Conservation (phyloP, 2,329 filamentous ascomycete species). For the Colletotrichum costaricense region DNA sequence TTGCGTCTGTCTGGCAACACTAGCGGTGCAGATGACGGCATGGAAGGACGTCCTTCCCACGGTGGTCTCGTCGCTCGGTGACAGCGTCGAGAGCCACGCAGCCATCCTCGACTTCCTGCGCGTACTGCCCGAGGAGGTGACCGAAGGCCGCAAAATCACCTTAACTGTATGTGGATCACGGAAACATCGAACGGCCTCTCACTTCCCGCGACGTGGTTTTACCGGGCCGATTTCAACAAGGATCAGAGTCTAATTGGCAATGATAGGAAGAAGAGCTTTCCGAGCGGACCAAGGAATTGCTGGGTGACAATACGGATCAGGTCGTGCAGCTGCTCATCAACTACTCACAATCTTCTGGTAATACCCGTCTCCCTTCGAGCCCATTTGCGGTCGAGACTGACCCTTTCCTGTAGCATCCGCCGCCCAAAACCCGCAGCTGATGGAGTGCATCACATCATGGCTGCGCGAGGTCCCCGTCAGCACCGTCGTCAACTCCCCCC, state of each 20-base stretch:
- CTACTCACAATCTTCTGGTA: constrained; percentile 93
- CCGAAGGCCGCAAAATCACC: constrained; percentile 99
- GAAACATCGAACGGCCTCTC: constrained; percentile 55
- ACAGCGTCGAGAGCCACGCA: constrained; percentile 81
- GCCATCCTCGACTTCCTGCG: constrained; percentile 96
- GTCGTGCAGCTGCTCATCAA: constrained; percentile 89
- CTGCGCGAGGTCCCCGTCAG: constrained; percentile 89
- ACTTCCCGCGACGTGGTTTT: constrained; percentile 47
- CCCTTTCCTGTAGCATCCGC: constrained; percentile 68
- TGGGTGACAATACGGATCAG: constrained; percentile 89
- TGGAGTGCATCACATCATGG: constrained; percentile 98
- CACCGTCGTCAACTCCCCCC: constrained; percentile 85
- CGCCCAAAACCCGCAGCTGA: constrained; percentile 86
- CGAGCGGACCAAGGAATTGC: constrained; percentile 85
- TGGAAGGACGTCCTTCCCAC: constrained; percentile 94
- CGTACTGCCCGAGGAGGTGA: constrained; percentile 98
- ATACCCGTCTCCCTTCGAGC: constrained; percentile 44
- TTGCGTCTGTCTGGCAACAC: constrained; percentile 91
- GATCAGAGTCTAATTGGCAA: constrained; percentile 58
- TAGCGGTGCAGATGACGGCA: constrained; percentile 94
- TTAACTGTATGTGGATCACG: constrained; percentile 90
- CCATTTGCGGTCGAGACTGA: constrained; percentile 38
- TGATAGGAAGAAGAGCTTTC: constrained; percentile 94
- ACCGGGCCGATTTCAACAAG: constrained; percentile 49
- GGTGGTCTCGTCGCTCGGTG: constrained; percentile 82